Conservation (phyloP, 2,329 filamentous ascomycete species). For the Geosmithia flava region DNA sequence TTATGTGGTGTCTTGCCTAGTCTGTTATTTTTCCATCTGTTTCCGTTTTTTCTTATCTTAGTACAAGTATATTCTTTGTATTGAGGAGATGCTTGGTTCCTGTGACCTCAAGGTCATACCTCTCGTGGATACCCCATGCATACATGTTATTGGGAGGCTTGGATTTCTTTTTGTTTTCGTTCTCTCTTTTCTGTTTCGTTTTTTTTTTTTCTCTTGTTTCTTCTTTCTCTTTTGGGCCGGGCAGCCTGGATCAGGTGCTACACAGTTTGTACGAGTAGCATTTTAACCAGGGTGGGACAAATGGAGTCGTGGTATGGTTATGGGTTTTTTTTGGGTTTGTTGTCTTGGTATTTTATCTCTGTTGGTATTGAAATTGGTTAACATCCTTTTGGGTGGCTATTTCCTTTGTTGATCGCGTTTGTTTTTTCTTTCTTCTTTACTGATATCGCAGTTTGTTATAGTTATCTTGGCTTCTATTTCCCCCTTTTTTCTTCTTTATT, state of each 20-base stretch:
- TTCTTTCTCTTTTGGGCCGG: conserved; percentile 19
- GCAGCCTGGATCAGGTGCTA: conserved; percentile 11
- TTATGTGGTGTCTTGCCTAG: no score
- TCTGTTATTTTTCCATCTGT: no score
- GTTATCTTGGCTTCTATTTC: no score
- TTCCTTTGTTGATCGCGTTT: no score
- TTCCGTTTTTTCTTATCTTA: not conserved
- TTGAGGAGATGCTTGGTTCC: not conserved
- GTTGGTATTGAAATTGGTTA: no score
- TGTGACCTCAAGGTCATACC: conserved; percentile 4
- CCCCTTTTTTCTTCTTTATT: no score
- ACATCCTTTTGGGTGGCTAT: no score
- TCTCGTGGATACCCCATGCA: conserved; percentile 21
- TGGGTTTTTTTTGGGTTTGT: conserved; percentile 5
- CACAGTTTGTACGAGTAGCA: conserved; percentile 19
- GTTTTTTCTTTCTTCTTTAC: no score
- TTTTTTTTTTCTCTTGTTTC: no score
- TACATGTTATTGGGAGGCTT: conserved; percentile 20
- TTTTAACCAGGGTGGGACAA: conserved; percentile 23
- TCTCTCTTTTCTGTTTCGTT: no score
- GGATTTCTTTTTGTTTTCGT: no score
- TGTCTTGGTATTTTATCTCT: conserved; percentile 2
- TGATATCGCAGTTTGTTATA: no score
- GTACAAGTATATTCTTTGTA: not conserved
- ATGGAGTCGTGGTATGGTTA: conserved; percentile 12